Percentiles rank a stretch among this genome's conserved stretches.
Conservation (phyloP, 1,284 basidiomycete species). For the Ceratobasidium sp. region DNA sequence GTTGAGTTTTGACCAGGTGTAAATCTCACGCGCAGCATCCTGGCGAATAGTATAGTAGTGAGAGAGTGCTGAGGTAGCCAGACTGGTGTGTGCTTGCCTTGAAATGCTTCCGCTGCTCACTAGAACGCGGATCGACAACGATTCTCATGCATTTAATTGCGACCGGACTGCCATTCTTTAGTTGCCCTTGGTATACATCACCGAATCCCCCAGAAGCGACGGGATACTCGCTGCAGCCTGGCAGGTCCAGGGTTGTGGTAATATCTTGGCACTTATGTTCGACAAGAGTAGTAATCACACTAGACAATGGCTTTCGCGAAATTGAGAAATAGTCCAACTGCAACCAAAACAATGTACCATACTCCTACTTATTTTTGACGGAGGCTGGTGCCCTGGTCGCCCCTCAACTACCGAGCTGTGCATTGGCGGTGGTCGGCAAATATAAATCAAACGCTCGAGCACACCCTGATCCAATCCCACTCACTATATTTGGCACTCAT, state of each 20-base stretch:
- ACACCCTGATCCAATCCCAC: too few relatives aligned
- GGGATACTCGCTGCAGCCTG: background rate
- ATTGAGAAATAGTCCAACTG: too few relatives aligned
- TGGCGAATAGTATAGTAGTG: background rate
- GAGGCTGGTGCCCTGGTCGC: slow-evolving; percentile 34
- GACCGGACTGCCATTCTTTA: background rate
- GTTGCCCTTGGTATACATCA: slow-evolving; percentile 14
- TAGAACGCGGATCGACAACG: background rate
- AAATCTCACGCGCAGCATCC: slow-evolving; percentile 17
- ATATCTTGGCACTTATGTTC: slow-evolving; percentile 12
- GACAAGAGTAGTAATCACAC: too few relatives aligned
- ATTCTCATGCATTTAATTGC: slow-evolving; percentile 12
- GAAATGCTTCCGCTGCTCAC: background rate
- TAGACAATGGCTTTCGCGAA: too few relatives aligned
- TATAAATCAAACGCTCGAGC: slow-evolving; percentile 37
- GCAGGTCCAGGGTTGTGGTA: background rate
- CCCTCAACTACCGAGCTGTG: slow-evolving; percentile 31
- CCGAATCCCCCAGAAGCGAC: background rate
- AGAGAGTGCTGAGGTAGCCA: background rate
- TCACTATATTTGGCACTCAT: slow-evolving; percentile 42
- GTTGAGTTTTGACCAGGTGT: slow-evolving; percentile 20
- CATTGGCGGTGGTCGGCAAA: slow-evolving; percentile 39
- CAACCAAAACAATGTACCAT: too few relatives aligned
- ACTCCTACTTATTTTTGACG: too few relatives aligned
- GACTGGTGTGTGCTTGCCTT: background rate